Base-by-base conservation (phyloP, 495 filamentous ascomycete species). In the Penicillium chermesinum region DNA sequence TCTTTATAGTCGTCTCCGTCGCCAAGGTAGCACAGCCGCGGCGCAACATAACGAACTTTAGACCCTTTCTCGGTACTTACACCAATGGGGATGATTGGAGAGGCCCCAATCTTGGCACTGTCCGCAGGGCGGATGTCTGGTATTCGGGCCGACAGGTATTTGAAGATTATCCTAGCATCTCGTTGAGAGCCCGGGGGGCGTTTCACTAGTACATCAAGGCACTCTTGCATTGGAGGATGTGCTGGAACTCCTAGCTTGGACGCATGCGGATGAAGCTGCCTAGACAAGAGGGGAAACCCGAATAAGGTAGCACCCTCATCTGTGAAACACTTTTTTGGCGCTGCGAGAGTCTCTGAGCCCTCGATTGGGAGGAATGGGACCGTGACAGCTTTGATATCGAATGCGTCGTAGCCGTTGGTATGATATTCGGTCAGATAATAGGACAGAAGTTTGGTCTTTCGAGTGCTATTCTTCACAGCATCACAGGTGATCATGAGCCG, bases 351-450 rank as follows among this genome's bases (percentile, higher is more conserved):
- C 3, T 82, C 75, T 8, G 77, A 75, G 1, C 80, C 80, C 52
- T 91, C 75, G 2, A 91, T 56, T 14, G 89, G 88, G 3, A 96
- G 71, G 51, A 91, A 89, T 13, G 85, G 74, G 36, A 78, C 76
- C 10, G 72, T 71, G 21, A 81, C 74, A 8, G 64, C 58, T 5
- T 72, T 64, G 39, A 82, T 69, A 49, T 86, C 71, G 53, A 83
- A 83, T 1, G 67, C 53, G 8, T 65, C 71, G 61, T 98, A 98
- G 12, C 77, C 76, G 55, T 96, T 89, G 7, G 72, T 72, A 42
- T 88, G 81, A 53, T 89, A 82, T 59, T 91, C 87, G 18, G 75
- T 73, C 41, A 95, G 76, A 58, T 87, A 93, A 64, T 95, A 98
- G n/a, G 73, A 74, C 74, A 95, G 79, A 2, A 87, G 81, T 48